phyloP scores from a whole-genome alignment of 2,329 filamentous ascomycete genomes.

The Botryotinia convoluta region DNA sequence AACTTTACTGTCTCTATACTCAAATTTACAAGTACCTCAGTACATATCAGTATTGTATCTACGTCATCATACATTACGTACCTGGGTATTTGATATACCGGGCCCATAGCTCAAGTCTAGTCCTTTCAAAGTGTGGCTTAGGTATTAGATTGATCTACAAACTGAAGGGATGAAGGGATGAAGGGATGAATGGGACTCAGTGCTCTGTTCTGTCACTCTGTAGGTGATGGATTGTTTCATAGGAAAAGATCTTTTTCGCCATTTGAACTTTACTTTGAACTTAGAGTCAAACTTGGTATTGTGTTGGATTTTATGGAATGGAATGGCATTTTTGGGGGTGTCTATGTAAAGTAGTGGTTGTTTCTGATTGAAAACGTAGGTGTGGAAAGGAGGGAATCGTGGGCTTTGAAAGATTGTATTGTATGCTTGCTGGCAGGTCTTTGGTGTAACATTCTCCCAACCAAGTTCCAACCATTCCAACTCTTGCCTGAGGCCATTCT shows the following conservation, averaged over 20 bases:
- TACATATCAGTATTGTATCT: neutral
- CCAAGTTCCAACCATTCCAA: neutral
- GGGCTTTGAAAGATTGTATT: no score
- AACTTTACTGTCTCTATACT: neutral
- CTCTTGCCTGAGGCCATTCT: no score
- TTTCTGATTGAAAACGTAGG: neutral
- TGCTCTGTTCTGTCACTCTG: neutral
- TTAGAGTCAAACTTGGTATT: neutral
- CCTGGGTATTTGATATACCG: neutral
- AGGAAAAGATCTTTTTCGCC: neutral
- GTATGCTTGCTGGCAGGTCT: neutral
- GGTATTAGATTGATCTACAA: neutral
- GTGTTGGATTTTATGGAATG: neutral
- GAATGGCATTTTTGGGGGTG: no score
- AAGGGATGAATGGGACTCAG: neutral
- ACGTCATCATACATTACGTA: neutral
- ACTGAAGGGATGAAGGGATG: no score
- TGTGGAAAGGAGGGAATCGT: no score
- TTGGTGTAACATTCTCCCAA: neutral
- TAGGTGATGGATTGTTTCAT: neutral
- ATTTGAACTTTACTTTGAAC: neutral
- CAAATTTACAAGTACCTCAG: neutral
- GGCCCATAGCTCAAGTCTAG: neutral
- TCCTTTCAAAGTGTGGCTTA: neutral
- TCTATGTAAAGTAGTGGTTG: neutral